Evolutionary conservation across 2,329 filamentous ascomycete genomes (phyloP).

Genomic region (Sporothrix curviconia): DNA sequence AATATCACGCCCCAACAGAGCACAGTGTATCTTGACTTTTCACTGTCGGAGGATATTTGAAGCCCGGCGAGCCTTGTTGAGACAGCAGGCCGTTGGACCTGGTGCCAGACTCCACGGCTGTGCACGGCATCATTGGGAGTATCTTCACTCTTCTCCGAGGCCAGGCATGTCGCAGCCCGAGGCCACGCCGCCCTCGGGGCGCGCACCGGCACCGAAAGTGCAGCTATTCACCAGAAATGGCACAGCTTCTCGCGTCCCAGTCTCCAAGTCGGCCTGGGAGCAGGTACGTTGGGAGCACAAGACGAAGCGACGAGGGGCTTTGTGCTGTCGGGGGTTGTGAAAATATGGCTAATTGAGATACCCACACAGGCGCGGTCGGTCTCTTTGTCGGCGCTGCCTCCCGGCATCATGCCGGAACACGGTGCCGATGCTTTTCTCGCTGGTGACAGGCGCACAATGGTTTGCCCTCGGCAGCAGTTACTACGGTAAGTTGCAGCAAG

Average conservation of each 20-base stretch:
- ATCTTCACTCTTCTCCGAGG: no score
- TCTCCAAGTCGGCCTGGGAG: slow-evolving; percentile 52
- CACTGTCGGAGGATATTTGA: background rate
- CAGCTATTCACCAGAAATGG: slow-evolving; percentile 38
- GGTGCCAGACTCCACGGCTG: no score
- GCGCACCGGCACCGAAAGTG: slow-evolving; percentile 8
- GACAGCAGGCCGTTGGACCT: background rate
- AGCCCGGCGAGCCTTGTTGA: background rate
- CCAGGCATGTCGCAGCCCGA: slow-evolving; percentile 10
- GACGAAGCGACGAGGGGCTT: no score
- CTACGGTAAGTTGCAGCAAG: slow-evolving; percentile 68
- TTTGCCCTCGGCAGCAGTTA: slow-evolving; percentile 70
- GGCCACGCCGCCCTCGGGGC: slow-evolving; percentile 1
- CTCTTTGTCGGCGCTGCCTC: slow-evolving; percentile 59
- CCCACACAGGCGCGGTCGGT: slow-evolving; percentile 48
- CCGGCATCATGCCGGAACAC: slow-evolving; percentile 64
- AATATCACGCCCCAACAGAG: background rate
- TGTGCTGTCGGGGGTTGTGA: no score
- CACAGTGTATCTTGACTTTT: background rate
- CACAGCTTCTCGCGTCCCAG: slow-evolving; percentile 44
- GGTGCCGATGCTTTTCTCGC: slow-evolving; percentile 62
- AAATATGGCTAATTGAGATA: no score
- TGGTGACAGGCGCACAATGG: slow-evolving; percentile 72
- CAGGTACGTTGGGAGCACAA: slow-evolving; percentile 43
- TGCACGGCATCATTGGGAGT: no score